These are phyloP conservation scores for Chlorella sp. DNA, from an alignment of 139 green algal genomes.

Conservation along the genomic window DNA sequence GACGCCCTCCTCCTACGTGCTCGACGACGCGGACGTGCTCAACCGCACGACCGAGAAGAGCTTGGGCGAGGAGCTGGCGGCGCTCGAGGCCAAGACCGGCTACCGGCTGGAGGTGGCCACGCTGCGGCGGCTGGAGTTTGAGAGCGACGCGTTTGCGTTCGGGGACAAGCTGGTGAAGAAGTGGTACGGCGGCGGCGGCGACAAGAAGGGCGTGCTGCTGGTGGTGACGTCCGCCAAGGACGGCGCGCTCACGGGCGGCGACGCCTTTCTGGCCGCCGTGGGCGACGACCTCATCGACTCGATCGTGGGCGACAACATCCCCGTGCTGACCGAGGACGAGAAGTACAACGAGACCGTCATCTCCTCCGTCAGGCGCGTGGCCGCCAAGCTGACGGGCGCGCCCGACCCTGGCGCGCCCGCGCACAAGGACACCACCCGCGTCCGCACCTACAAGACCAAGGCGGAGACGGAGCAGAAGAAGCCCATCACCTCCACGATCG, in stretches of 20 bases:
- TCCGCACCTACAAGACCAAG: constrained; percentile 91
- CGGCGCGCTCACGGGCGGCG: constrained; percentile 89
- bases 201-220: constrained; percentile 93
- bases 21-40: constrained; percentile 91
- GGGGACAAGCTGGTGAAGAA: constrained; percentile 83
- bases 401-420: constrained; percentile 52
- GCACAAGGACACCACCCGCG: constrained; percentile 51
- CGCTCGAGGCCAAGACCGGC: constrained; percentile 84
- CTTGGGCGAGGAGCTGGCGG: constrained; percentile 73
- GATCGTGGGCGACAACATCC: constrained; percentile 92
- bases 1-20: constrained; percentile 73
- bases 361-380: constrained; percentile 79
- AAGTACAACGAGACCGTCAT: constrained; percentile 72
- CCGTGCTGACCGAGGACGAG: constrained; percentile 81
- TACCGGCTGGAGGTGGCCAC: constrained; percentile 92
- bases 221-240: constrained; percentile 95
- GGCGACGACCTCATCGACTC: constrained; percentile 94
- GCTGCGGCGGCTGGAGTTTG: constrained; percentile 94
- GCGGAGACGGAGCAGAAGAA: constrained; percentile 82
- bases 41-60: constrained; percentile 73
- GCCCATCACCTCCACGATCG: constrained; percentile 81
- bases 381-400: constrained; percentile 78
- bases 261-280: constrained; percentile 78
- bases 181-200: constrained; percentile 80
- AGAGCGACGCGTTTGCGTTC: constrained; percentile 94